These are phyloP conservation scores for Lanzia echinophila DNA, from an alignment of 2,329 filamentous ascomycete species.

Conservation along the genomic window DNA sequence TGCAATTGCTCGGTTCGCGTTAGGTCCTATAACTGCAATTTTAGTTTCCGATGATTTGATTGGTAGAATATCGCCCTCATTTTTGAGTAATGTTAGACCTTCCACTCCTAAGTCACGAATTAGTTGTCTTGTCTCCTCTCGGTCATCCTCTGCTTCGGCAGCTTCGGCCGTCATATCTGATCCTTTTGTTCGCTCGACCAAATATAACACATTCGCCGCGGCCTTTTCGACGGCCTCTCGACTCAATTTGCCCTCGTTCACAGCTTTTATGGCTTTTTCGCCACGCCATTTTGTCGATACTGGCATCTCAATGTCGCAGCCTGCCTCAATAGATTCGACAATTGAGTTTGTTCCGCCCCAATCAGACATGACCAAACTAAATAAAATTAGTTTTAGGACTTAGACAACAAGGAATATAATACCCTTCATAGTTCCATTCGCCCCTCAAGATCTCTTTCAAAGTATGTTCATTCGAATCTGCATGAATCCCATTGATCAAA, in stretches of 20 bases:
- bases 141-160: conserved; percentile 50
- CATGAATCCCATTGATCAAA: conserved; percentile 56
- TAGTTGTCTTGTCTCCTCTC: conserved; percentile 50
- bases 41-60: conserved; percentile 48
- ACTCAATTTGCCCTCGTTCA: conserved; percentile 42
- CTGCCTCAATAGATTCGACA: conserved; percentile 47
- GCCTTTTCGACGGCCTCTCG: conserved; percentile 47
- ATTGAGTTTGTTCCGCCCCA: conserved; percentile 54
- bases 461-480: conserved; percentile 48
- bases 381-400: conserved; percentile 2
- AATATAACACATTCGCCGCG: conserved; percentile 52
- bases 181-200: conserved; percentile 57
- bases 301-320: conserved; percentile 53
- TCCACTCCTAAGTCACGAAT: conserved; percentile 56
- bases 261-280: conserved; percentile 48
- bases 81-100: conserved; percentile 59
- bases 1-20: conserved; percentile 61
- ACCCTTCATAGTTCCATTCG: conserved; percentile 58
- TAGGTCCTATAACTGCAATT: conserved; percentile 61
- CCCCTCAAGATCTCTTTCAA: conserved; percentile 52
- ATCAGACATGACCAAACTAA: conserved; percentile 50
- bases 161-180: conserved; percentile 49
- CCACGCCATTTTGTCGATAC: conserved; percentile 49
- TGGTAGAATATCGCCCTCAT: conserved; percentile 52
- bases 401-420: neutral